Conservation (phyloP, 305 asterid genomes). For the Rubia tinctorum region DNA sequence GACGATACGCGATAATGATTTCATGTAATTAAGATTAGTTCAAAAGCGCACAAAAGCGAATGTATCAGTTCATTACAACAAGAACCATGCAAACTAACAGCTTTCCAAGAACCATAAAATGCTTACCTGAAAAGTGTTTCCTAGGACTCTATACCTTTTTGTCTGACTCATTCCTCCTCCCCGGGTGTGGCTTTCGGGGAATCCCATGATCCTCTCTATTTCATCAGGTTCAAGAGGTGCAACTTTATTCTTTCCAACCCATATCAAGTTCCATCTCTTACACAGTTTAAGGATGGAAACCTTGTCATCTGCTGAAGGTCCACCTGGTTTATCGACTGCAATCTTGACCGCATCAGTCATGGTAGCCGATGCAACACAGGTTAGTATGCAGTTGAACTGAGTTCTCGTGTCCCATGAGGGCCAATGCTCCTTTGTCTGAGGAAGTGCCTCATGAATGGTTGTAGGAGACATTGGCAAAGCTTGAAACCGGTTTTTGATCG, state of each 20-base stretch:
- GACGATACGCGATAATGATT: background rate
- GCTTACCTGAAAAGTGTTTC: constrained; percentile 89
- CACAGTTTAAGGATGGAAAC: constrained; percentile 53
- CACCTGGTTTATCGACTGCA: constrained; percentile 62
- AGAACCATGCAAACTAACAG: background rate
- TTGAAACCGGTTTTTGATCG: constrained; percentile 63
- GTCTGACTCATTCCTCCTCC: constrained; percentile 96
- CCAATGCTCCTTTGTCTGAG: constrained; percentile 82
- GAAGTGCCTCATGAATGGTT: constrained; percentile 71
- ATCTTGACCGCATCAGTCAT: constrained; percentile 43
- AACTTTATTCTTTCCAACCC: constrained; percentile 85
- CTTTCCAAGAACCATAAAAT: background rate
- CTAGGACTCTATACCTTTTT: constrained; percentile 77
- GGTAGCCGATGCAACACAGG: constrained; percentile 39
- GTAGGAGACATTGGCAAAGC: constrained; percentile 70
- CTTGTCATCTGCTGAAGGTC: constrained; percentile 52
- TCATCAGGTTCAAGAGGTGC: constrained; percentile 95
- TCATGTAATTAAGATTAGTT: too few species aligned
- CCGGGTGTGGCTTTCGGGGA: constrained; percentile 83
- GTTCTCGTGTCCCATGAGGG: constrained; percentile 84
- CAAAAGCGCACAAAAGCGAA: background rate
- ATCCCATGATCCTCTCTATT: constrained; percentile 79
- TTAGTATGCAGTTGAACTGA: constrained; percentile 80
- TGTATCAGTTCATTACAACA: background rate
- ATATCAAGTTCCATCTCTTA: constrained; percentile 82